These are phyloP conservation scores for Tagetes patula DNA, from an alignment of 129 eudicot genomes.

Conservation along the genomic window DNA sequence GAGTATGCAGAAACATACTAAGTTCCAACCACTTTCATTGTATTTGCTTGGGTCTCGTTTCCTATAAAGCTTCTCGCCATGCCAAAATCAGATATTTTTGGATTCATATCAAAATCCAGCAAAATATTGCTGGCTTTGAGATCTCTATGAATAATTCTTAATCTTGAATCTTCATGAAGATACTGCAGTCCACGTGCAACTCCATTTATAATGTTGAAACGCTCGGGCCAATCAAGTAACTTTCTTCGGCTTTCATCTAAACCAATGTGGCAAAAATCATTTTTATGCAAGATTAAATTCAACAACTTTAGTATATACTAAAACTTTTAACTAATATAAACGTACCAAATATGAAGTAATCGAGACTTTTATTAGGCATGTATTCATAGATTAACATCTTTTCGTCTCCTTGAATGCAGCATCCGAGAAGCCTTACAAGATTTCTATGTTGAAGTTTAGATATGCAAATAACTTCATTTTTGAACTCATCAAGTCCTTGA, in stretches of 20 bases:
- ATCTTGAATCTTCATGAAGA: conserved; percentile 53
- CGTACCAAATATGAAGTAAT: conserved; percentile 44
- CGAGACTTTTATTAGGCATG: conserved; percentile 61
- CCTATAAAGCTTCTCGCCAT: conserved; percentile 53
- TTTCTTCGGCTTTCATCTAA: conserved; percentile 38
- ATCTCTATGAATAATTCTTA: conserved; percentile 39
- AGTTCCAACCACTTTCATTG: conserved; percentile 52
- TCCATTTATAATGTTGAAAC: conserved; percentile 48
- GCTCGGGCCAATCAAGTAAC: conserved; percentile 41
- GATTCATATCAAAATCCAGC: conserved; percentile 41
- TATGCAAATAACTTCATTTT: conserved; percentile 54
- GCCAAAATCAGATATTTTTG: conserved; percentile 59
- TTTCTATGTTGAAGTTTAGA: conserved; percentile 60
- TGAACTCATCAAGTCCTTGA: conserved; percentile 60
- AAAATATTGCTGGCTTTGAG: conserved; percentile 52
- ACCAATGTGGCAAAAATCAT: background rate
- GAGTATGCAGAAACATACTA: conserved; percentile 37
- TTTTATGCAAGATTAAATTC: background rate
- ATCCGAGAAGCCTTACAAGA: conserved; percentile 55
- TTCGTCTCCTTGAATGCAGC: conserved; percentile 52
- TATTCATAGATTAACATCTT: conserved; percentile 58
- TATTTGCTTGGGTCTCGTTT: conserved; percentile 41
- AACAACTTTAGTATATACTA: conserved; percentile 1
- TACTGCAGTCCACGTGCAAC: conserved; percentile 53
- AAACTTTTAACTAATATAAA: background rate